phyloP scores from a whole-genome alignment of 2,329 filamentous ascomycete genomes.

The Fusarium sp. region DNA sequence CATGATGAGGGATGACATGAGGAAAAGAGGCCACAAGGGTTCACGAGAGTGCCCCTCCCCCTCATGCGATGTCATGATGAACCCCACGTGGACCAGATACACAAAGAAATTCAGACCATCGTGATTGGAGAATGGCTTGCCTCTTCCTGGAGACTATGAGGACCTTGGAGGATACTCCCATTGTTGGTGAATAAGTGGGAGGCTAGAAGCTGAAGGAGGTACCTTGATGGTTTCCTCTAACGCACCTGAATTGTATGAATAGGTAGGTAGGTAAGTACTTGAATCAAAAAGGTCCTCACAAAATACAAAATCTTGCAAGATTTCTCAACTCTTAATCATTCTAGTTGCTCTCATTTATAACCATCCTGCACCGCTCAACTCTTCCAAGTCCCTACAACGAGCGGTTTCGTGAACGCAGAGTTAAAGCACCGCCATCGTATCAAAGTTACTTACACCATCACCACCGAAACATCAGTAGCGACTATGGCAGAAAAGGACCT shows the following conservation, averaged over 20 bases:
- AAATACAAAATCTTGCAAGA: not conserved
- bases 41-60: constrained; percentile 31
- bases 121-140: constrained; percentile 29
- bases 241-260: constrained; percentile 2
- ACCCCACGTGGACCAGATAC: constrained; percentile 18
- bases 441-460: constrained; percentile 8
- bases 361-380: not conserved
- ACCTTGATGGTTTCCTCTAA: constrained; percentile 36
- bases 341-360: not conserved
- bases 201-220: constrained; percentile 5
- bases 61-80: constrained; percentile 26
- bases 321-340: not conserved
- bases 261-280: not conserved
- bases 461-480: not conserved
- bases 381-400: not conserved
- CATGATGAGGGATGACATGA: constrained; percentile 12
- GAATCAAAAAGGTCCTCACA: constrained; percentile 27
- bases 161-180: constrained; percentile 11
- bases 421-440: not conserved
- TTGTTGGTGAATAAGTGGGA: constrained; percentile 10
- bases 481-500: constrained; percentile 48
- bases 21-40: constrained; percentile 34
- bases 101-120: not conserved
- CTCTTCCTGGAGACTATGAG: not conserved
- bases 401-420: not conserved